Conservation (phyloP, 441 rosid genomes). For the Aquilaria agallochum region DNA sequence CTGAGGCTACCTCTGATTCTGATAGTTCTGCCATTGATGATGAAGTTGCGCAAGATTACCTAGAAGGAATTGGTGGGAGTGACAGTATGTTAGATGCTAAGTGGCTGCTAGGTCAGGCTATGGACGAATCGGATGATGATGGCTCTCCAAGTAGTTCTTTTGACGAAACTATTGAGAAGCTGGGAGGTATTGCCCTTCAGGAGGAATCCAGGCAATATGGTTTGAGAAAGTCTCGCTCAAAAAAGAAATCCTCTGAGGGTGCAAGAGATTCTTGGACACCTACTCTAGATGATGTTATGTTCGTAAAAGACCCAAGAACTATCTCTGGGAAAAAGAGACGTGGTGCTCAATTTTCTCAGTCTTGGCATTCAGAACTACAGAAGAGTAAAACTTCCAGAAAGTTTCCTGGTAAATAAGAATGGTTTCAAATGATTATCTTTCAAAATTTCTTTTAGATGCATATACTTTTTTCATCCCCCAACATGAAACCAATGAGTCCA, state of each 20-base stretch:
- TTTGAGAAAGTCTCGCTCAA: conserved; percentile 36
- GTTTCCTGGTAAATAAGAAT: conserved; percentile 54
- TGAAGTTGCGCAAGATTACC: conserved; percentile 77
- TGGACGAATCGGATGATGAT: conserved; percentile 49
- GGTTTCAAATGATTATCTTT: conserved; percentile 6
- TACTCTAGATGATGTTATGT: conserved; percentile 62
- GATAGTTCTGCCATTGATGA: conserved; percentile 61
- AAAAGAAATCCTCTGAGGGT: conserved; percentile 25
- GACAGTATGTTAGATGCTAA: conserved; percentile 48
- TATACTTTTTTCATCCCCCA: too few species aligned
- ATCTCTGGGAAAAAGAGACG: conserved; percentile 57
- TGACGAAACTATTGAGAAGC: conserved; percentile 48
- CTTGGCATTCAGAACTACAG: conserved; percentile 62
- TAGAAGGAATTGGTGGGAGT: conserved; percentile 84
- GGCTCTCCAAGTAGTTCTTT: conserved; percentile 51
- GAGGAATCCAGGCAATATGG: conserved; percentile 77
- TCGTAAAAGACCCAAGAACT: conserved; percentile 69
- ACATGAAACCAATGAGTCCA: too few species aligned
- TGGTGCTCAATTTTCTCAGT: conserved; percentile 45
- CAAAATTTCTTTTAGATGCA: background rate
- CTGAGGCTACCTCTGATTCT: conserved; percentile 38
- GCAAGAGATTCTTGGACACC: conserved; percentile 36
- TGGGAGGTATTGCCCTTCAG: conserved; percentile 60
- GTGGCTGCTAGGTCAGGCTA: conserved; percentile 46
- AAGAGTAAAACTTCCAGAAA: conserved; percentile 56